These are phyloP conservation scores for Erythrobasidium yunnanense DNA, from an alignment of 768 basidiomycete genomes.

Conservation along the genomic window DNA sequence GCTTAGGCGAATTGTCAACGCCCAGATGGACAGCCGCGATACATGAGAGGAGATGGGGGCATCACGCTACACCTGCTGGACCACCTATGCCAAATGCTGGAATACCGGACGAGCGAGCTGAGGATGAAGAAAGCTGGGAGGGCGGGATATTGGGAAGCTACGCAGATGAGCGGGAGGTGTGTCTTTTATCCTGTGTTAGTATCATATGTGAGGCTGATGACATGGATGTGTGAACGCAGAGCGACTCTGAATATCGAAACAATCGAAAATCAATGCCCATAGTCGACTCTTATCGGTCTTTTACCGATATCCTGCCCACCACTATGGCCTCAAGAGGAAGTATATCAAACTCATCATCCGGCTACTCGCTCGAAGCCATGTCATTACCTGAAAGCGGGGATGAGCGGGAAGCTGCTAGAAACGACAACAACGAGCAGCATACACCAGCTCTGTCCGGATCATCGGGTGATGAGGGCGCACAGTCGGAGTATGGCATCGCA, in stretches of 20 bases:
- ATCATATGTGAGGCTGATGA: no score
- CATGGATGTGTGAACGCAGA: no score
- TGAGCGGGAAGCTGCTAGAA: no score
- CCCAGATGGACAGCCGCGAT: slow-evolving; percentile 71
- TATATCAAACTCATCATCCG: slow-evolving; percentile 8
- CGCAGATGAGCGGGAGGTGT: slow-evolving; percentile 2
- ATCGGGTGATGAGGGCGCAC: no score
- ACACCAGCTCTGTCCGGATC: no score
- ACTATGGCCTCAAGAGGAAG: not conserved
- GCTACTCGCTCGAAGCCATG: slow-evolving; percentile 18
- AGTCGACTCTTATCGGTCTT: slow-evolving; percentile 17
- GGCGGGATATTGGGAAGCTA: slow-evolving; percentile 5
- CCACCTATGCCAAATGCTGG: not conserved
- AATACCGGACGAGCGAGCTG: not conserved
- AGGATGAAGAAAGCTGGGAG: slow-evolving; percentile 4
- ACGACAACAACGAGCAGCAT: no score
- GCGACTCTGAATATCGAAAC: not conserved
- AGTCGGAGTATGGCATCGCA: no score
- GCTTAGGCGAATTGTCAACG: slow-evolving; percentile 92
- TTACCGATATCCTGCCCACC: slow-evolving; percentile 7
- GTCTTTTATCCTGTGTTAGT: not conserved
- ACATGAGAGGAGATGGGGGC: slow-evolving; percentile 35
- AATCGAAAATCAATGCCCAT: slow-evolving; percentile 22
- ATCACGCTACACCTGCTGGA: slow-evolving; percentile 35
- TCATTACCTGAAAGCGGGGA: slow-evolving; percentile 18